Conservation (phyloP, 2,329 filamentous ascomycete genomes). For the Trichoderma citrinoviride region DNA sequence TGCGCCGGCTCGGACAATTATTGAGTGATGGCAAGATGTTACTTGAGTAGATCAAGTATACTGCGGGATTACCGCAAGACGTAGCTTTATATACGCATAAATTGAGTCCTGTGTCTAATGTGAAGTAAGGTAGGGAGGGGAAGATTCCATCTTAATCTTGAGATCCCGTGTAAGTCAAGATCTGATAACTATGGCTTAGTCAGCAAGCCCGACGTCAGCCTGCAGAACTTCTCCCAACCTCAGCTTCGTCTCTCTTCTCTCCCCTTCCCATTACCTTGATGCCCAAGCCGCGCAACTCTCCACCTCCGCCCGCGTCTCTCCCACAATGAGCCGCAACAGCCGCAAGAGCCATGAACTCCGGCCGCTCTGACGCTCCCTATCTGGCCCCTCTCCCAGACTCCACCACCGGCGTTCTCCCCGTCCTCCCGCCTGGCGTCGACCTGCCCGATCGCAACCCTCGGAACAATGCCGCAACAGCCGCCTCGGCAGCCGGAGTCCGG, state of each 20-base stretch:
- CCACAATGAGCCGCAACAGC: constrained; percentile 36
- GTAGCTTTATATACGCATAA: too few relatives aligned
- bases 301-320: neutral
- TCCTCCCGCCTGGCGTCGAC: constrained; percentile 42
- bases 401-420: constrained; percentile 45
- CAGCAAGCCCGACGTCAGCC: neutral
- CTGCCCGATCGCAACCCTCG: constrained; percentile 48
- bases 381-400: constrained; percentile 30
- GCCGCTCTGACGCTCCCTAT: constrained; percentile 35
- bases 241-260: neutral
- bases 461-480: constrained; percentile 62
- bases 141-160: too few relatives aligned
- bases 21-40: neutral
- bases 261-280: neutral
- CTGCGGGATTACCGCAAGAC: too few relatives aligned
- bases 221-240: neutral
- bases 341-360: constrained; percentile 36
- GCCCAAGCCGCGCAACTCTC: neutral
- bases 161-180: neutral
- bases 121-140: too few relatives aligned
- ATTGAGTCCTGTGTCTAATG: too few relatives aligned
- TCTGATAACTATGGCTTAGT: constrained; percentile 1
- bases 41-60: too few relatives aligned
- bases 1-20: neutral
- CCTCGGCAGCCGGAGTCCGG: constrained; percentile 81